Percentiles rank a stretch among this genome's conserved stretches.
Evolutionary conservation across 192 early-diverging fungal genomes (phyloP).

Genomic region (Coemansia sp.): DNA sequence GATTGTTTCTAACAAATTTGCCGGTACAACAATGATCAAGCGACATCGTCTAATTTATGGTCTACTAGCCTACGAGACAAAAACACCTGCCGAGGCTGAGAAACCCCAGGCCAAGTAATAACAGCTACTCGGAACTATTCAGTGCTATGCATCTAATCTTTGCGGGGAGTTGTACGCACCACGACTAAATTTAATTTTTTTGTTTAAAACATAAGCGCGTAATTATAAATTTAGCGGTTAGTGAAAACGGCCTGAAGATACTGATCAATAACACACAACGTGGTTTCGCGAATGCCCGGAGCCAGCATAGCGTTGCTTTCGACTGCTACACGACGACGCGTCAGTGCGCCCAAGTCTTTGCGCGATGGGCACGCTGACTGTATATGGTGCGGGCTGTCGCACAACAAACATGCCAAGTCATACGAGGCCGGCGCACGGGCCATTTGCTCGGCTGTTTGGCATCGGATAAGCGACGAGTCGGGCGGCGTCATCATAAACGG

Average conservation of each 20-base stretch:
- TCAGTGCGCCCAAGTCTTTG: slow-evolving; percentile 4
- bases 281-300: slow-evolving; percentile 15
- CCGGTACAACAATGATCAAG: slow-evolving; percentile 50
- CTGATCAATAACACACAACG: slow-evolving; percentile 17
- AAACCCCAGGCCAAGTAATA: too few species aligned
- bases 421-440: not conserved
- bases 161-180: too few species aligned
- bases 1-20: slow-evolving; percentile 72
- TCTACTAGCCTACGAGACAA: slow-evolving; percentile 64
- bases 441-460: not conserved
- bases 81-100: slow-evolving; percentile 59
- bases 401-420: slow-evolving; percentile 26
- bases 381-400: slow-evolving; percentile 9
- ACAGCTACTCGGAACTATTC: too few species aligned
- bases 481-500: not conserved
- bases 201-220: too few species aligned
- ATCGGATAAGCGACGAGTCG: not conserved
- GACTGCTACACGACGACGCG: slow-evolving; percentile 13
- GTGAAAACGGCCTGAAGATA: slow-evolving; percentile 6
- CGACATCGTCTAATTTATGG: slow-evolving; percentile 69
- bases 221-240: slow-evolving; percentile 5
- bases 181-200: too few species aligned
- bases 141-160: too few species aligned
- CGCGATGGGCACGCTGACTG: slow-evolving; percentile 9
- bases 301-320: slow-evolving; percentile 1